Conservation (phyloP, 1,139 yeast species). For the Candida tunisiensis region DNA sequence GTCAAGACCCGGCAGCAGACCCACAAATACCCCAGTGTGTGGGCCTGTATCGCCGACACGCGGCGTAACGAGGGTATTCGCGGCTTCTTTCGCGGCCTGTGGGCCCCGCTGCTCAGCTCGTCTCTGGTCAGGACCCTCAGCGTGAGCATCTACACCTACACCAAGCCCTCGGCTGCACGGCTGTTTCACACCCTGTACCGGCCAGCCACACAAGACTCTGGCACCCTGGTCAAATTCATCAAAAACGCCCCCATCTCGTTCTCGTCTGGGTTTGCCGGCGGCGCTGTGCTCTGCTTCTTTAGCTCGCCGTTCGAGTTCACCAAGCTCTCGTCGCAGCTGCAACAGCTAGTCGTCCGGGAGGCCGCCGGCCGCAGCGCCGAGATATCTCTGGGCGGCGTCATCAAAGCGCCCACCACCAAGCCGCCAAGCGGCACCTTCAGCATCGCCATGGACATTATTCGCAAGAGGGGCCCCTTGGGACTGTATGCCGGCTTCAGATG, state of each 20-base stretch:
- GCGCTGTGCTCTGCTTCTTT: constrained; percentile 44
- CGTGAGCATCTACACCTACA: constrained; percentile 45
- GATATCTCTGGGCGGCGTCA: constrained; percentile 1
- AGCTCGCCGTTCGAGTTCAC: constrained; percentile 83
- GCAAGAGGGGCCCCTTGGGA: constrained; percentile 42
- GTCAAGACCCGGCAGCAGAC: constrained; percentile 79
- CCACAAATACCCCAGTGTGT: constrained; percentile 40
- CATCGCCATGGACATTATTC: constrained; percentile 34
- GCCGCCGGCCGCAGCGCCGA: constrained; percentile 2
- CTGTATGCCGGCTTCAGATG: constrained; percentile 58
- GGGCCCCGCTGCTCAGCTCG: constrained; percentile 54
- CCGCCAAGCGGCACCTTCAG: constrained; percentile 22
- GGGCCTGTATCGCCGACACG: constrained; percentile 44
- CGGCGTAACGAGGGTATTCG: constrained; percentile 41
- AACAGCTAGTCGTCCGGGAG: constrained; percentile 25
- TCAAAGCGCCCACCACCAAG: too few species aligned
- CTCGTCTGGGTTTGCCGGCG: constrained; percentile 49
- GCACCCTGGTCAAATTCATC: constrained; percentile 15
- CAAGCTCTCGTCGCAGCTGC: constrained; percentile 64
- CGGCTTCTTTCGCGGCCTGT: constrained; percentile 65
- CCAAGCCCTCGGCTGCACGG: constrained; percentile 27
- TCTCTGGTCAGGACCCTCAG: constrained; percentile 43
- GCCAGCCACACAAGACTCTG: constrained; percentile 5
- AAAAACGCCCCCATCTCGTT: constrained; percentile 52
- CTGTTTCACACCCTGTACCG: constrained; percentile 9